These are phyloP conservation scores for Calocybe cyanea DNA, from an alignment of 768 basidiomycete genomes.

Conservation along the genomic window DNA sequence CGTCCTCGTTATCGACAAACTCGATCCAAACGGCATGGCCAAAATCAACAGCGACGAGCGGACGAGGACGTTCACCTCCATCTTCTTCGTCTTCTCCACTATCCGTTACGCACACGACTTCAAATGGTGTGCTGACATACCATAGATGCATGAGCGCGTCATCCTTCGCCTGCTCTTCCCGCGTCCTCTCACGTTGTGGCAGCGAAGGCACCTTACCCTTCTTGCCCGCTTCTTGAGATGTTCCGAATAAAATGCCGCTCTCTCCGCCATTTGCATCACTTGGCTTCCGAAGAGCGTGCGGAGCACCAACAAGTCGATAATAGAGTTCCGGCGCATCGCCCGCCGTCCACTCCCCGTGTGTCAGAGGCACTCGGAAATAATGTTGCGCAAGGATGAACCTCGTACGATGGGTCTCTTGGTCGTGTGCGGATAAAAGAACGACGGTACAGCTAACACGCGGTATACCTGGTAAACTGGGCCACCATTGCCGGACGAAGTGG, in stretches of 20 bases:
- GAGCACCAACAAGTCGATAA: constrained; percentile 10
- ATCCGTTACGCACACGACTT: constrained; percentile 65
- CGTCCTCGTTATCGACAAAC: constrained; percentile 36
- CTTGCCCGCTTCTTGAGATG: not conserved
- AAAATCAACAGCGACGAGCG: constrained; percentile 81
- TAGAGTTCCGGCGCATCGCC: constrained; percentile 5
- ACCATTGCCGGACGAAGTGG: constrained; percentile 80
- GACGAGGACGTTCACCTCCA: constrained; percentile 50
- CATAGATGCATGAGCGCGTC: constrained; percentile 64
- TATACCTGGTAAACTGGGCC: constrained; percentile 62
- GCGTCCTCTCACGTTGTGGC: constrained; percentile 16
- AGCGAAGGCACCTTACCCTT: constrained; percentile 1
- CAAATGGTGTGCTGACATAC: constrained; percentile 70
- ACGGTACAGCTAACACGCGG: constrained; percentile 72
- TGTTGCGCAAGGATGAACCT: constrained; percentile 70
- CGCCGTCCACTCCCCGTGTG: constrained; percentile 26
- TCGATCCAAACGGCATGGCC: constrained; percentile 86
- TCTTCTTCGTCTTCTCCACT: constrained; percentile 28
- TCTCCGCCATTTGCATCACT: not conserved
- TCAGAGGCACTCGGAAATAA: constrained; percentile 68
- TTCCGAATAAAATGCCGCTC: not conserved
- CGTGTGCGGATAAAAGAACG: constrained; percentile 60
- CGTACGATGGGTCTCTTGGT: constrained; percentile 54
- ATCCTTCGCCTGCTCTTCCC: constrained; percentile 25
- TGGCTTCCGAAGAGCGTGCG: constrained; percentile 1